Conservation (phyloP, 1,284 basidiomycete genomes). For the Puccinia horiana region DNA sequence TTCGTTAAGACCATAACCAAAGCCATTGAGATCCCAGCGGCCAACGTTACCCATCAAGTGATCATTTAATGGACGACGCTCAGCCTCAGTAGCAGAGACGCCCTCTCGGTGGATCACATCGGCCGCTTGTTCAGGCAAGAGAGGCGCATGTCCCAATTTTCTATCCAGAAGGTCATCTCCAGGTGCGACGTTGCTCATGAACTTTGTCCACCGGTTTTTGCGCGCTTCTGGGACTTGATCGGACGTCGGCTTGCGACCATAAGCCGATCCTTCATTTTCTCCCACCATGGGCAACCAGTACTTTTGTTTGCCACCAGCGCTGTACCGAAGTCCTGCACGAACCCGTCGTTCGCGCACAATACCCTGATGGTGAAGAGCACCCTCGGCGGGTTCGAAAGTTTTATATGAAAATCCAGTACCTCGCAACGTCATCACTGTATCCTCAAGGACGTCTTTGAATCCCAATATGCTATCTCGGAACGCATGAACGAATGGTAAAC, state of each 20-base stretch:
- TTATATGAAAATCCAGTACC: slow-evolving; percentile 93
- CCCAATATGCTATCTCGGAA: slow-evolving; percentile 73
- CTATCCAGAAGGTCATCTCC: slow-evolving; percentile 27
- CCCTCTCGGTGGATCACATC: slow-evolving; percentile 68
- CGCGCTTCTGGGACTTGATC: slow-evolving; percentile 22
- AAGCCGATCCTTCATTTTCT: slow-evolving; percentile 58
- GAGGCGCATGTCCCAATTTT: slow-evolving; percentile 71
- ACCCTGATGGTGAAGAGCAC: slow-evolving; percentile 78
- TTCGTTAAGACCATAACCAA: slow-evolving; percentile 49
- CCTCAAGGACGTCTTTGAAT: slow-evolving; percentile 80
- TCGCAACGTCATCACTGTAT: slow-evolving; percentile 76
- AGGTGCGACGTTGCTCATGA: slow-evolving; percentile 43
- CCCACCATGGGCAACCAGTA: slow-evolving; percentile 67
- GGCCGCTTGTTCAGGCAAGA: slow-evolving; percentile 69
- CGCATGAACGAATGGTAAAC: slow-evolving; percentile 82
- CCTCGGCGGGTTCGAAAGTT: slow-evolving; percentile 91
- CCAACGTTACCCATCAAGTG: slow-evolving; percentile 59
- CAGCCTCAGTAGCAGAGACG: slow-evolving; percentile 2
- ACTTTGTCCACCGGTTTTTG: slow-evolving; percentile 24
- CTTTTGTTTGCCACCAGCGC: slow-evolving; percentile 73
- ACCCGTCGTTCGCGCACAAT: slow-evolving; percentile 78
- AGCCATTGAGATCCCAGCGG: slow-evolving; percentile 53
- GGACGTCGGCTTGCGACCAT: slow-evolving; percentile 49
- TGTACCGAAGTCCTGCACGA: slow-evolving; percentile 84
- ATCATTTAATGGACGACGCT: slow-evolving; percentile 32